These are phyloP conservation scores for Acanthamoeba quina DNA, from an alignment of 208 protist genomes.

Conservation along the genomic window DNA sequence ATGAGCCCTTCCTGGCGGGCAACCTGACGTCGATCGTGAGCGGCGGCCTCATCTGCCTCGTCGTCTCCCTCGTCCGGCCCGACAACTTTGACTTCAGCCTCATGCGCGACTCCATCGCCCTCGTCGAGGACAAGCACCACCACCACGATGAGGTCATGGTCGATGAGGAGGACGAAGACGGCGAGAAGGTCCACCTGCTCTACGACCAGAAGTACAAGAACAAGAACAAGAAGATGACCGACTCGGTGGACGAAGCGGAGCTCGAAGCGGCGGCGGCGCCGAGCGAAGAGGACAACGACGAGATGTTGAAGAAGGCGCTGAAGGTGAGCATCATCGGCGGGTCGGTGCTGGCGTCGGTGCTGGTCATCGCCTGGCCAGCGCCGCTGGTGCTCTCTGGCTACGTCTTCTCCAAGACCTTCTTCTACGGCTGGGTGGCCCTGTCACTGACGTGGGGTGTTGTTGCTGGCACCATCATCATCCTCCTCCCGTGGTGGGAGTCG, in stretches of 20 bases:
- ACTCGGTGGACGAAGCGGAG: neutral
- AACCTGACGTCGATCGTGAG: conserved; percentile 76
- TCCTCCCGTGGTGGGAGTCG: conserved; percentile 63
- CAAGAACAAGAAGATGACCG: neutral
- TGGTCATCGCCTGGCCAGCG: conserved; percentile 71
- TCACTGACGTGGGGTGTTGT: conserved; percentile 60
- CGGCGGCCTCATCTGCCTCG: conserved; percentile 62
- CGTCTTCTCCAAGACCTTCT: conserved; percentile 76
- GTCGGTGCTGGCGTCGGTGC: conserved; percentile 29
- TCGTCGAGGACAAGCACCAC: conserved; percentile 19
- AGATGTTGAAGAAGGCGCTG: neutral
- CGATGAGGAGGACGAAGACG: conserved; percentile 19
- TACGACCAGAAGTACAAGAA: neutral
- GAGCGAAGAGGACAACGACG: neutral
- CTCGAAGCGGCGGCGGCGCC: neutral
- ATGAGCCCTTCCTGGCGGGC: conserved; percentile 73
- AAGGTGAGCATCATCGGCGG: conserved; percentile 38
- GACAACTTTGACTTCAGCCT: conserved; percentile 54
- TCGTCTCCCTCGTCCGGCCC: conserved; percentile 43
- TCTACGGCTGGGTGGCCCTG: conserved; percentile 31
- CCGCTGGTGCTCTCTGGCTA: conserved; percentile 29
- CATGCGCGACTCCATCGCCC: conserved; percentile 33
- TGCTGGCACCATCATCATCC: conserved; percentile 28
- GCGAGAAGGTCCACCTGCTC: conserved; percentile 22
- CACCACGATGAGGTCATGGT: conserved; percentile 8